phyloP scores from a whole-genome alignment of 805 yeast species.

The Priceomyces castillae region DNA sequence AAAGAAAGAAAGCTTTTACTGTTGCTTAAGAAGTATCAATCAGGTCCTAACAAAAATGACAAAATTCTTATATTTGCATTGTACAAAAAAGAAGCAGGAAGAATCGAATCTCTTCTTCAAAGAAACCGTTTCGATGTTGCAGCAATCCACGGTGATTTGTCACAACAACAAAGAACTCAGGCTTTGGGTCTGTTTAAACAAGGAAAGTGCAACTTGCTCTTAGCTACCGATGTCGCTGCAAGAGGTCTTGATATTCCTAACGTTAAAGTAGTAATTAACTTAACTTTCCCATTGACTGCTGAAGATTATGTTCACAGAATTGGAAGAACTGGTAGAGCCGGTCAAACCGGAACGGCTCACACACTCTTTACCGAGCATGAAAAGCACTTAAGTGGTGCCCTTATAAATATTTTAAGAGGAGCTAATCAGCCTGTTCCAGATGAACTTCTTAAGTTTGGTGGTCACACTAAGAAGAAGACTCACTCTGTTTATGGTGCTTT shows the following conservation, averaged over 20 bases:
- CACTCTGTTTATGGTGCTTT: slow-evolving; percentile 99
- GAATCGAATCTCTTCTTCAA: slow-evolving; percentile 75
- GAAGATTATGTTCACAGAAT: slow-evolving; percentile 97
- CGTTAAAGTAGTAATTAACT: slow-evolving; percentile 90
- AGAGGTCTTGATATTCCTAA: slow-evolving; percentile 97
- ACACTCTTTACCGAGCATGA: slow-evolving; percentile 96
- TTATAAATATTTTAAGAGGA: slow-evolving; percentile 86
- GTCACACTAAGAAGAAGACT: slow-evolving; percentile 96
- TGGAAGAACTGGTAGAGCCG: slow-evolving; percentile 98
- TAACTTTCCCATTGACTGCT: slow-evolving; percentile 93
- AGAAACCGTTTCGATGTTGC: slow-evolving; percentile 78
- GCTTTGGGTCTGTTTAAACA: slow-evolving; percentile 83
- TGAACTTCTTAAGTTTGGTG: slow-evolving; percentile 90
- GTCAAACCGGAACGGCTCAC: slow-evolving; percentile 90
- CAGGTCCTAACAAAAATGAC: slow-evolving; percentile 63
- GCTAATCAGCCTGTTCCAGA: slow-evolving; percentile 96
- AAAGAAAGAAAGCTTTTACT: slow-evolving; percentile 77
- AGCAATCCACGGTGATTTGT: slow-evolving; percentile 94
- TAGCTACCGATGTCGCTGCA: slow-evolving; percentile 98
- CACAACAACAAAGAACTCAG: slow-evolving; percentile 86
- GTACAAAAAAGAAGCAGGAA: slow-evolving; percentile 93
- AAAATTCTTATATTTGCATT: slow-evolving; percentile 89
- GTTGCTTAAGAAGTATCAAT: slow-evolving; percentile 69
- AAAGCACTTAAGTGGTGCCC: slow-evolving; percentile 92
- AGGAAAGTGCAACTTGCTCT: slow-evolving; percentile 70